Evolutionary conservation across 257 asterid species (phyloP).

Genomic region (Echium plantagineum): DNA sequence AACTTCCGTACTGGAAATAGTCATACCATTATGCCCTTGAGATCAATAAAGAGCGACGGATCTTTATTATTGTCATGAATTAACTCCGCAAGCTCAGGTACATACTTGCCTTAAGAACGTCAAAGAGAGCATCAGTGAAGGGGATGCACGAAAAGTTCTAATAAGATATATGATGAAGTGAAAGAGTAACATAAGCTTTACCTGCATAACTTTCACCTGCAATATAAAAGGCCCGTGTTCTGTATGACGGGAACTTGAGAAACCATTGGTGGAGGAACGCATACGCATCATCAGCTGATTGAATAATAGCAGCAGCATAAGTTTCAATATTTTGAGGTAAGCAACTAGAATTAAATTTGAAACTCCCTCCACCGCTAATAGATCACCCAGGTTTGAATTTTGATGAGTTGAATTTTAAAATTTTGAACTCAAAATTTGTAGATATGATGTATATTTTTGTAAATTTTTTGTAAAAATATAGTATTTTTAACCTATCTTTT

Average conservation of each 20-base stretch:
- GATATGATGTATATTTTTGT: no score
- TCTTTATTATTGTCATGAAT: conserved; percentile 55
- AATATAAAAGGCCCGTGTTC: conserved; percentile 40
- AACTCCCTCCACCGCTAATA: not conserved
- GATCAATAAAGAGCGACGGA: conserved; percentile 57
- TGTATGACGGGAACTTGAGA: conserved; percentile 71
- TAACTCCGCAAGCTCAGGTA: conserved; percentile 83
- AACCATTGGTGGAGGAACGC: conserved; percentile 75
- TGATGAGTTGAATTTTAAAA: no score
- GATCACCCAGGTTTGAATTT: no score
- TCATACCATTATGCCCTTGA: conserved; percentile 71
- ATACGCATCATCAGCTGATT: conserved; percentile 71
- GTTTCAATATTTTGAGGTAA: not conserved
- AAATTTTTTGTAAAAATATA: no score
- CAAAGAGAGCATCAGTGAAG: not conserved
- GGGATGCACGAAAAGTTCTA: not conserved
- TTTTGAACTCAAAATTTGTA: no score
- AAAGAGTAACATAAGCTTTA: conserved; percentile 1
- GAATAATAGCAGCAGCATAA: not conserved
- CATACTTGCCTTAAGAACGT: conserved; percentile 44
- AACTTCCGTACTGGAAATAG: not conserved
- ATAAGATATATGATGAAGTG: not conserved
- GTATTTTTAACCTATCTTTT: no score
- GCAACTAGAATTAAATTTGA: not conserved
- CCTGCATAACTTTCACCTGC: conserved; percentile 98